Evolutionary conservation across 192 early-diverging fungal genomes (phyloP).

Genomic region (Radiomyces spectabilis): DNA sequence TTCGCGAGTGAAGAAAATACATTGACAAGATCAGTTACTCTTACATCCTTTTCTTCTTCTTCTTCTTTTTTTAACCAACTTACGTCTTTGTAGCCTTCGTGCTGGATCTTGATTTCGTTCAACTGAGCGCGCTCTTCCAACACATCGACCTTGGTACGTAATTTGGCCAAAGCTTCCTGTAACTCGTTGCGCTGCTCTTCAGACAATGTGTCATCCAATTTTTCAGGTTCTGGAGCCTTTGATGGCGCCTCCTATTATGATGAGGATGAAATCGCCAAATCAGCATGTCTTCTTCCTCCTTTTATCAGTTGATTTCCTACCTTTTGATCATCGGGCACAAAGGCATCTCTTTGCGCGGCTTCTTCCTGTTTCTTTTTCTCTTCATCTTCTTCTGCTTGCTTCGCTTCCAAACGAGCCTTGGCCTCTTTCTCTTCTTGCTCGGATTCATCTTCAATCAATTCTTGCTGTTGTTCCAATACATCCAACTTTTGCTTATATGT

Average conservation of each 20-base stretch:
- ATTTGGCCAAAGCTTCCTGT: slow-evolving; percentile 47
- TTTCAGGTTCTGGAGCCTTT: too few species aligned
- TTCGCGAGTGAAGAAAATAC: background rate
- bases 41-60: background rate
- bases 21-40: background rate
- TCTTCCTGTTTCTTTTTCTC: slow-evolving; percentile 2
- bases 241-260: too few species aligned
- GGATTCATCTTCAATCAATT: slow-evolving; percentile 91
- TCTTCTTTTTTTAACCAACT: background rate
- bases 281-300: background rate
- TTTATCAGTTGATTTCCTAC: background rate
- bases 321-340: slow-evolving; percentile 5
- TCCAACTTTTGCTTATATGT: slow-evolving; percentile 91
- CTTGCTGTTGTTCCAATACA: slow-evolving; percentile 92
- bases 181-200: slow-evolving; percentile 50
- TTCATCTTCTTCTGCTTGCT: slow-evolving; percentile 30
- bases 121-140: slow-evolving; percentile 55
- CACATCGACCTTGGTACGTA: slow-evolving; percentile 48
- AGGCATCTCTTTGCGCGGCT: slow-evolving; percentile 10
- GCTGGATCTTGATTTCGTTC: slow-evolving; percentile 52
- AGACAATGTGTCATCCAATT: slow-evolving; percentile 43
- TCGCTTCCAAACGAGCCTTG: slow-evolving; percentile 47
- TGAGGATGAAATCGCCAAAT: too few species aligned
- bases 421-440: slow-evolving; percentile 78
- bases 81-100: slow-evolving; percentile 59